Percentiles rank a stretch among this genome's conserved stretches.
These are phyloP conservation scores for Penicillium sp. DNA, from an alignment of 2,329 filamentous ascomycete species.

Conservation along the genomic window DNA sequence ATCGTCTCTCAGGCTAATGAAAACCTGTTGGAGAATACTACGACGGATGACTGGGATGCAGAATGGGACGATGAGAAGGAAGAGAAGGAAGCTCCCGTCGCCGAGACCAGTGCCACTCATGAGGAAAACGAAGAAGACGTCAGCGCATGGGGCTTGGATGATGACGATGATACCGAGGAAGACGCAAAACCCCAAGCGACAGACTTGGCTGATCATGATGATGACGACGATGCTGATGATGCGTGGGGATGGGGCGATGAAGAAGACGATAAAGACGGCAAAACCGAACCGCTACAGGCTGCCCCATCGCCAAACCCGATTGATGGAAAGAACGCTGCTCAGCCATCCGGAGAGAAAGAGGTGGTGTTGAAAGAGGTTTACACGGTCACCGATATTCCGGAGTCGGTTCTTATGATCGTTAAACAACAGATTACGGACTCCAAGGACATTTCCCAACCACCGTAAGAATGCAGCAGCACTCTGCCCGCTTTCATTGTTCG, in stretches of 20 bases:
- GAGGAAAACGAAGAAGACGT: conserved; percentile 48
- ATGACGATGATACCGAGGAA: conserved; percentile 47
- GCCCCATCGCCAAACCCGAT: conserved; percentile 24
- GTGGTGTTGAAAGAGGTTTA: conserved; percentile 84
- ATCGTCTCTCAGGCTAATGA: conserved; percentile 72
- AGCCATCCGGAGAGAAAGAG: conserved; percentile 55
- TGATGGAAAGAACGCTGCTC: conserved; percentile 22
- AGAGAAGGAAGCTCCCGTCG: conserved; percentile 51
- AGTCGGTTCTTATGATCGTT: conserved; percentile 63
- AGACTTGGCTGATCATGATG: conserved; percentile 36
- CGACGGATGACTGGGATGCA: conserved; percentile 71
- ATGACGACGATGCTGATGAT: conserved; percentile 61
- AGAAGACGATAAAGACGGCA: conserved; percentile 37
- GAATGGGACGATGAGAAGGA: conserved; percentile 76
- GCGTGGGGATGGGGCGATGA: conserved; percentile 80
- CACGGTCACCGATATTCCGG: conserved; percentile 84
- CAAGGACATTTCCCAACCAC: conserved; percentile 39
- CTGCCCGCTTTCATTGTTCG: neutral
- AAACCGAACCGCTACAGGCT: conserved; percentile 21
- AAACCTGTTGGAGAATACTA: conserved; percentile 62
- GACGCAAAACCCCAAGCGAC: conserved; percentile 21
- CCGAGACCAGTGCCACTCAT: conserved; percentile 19
- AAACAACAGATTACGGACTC: conserved; percentile 47
- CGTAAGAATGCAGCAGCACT: conserved; percentile 32
- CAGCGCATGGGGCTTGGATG: conserved; percentile 57